phyloP scores from a whole-genome alignment of 345 rosid species.

The Corchorus olitorius region DNA sequence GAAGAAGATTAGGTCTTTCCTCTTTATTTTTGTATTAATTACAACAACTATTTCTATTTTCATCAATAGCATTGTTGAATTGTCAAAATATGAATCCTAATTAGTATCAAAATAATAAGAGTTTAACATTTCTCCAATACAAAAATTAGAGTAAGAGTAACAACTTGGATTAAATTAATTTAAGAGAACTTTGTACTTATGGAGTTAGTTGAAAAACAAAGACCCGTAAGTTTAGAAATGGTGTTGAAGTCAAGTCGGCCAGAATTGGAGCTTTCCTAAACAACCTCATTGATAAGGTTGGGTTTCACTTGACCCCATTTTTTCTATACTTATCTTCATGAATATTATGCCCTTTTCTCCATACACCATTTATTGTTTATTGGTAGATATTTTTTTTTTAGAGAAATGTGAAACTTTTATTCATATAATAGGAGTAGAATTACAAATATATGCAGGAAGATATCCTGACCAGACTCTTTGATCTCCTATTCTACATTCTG shows the following conservation, averaged over 20 bases:
- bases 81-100: too few species aligned
- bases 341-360: neutral
- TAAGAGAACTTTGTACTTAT: neutral
- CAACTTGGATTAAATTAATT: too few species aligned
- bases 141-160: too few species aligned
- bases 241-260: conserved; percentile 7
- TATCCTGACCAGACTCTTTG: too few species aligned
- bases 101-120: too few species aligned
- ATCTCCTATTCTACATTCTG: too few species aligned
- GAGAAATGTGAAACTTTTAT: too few species aligned
- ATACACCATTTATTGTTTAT: neutral
- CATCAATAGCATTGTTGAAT: too few species aligned
- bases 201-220: neutral
- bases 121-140: too few species aligned
- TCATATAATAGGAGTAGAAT: too few species aligned
- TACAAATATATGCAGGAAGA: too few species aligned
- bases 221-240: conserved; percentile 15
- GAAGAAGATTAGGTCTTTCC: neutral
- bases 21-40: neutral
- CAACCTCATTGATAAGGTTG: neutral
- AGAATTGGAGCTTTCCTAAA: conserved; percentile 5
- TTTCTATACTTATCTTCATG: neutral
- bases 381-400: too few species aligned
- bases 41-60: neutral
- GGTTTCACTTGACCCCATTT: conserved; percentile 9